Percentiles rank a stretch among this genome's conserved stretches.
These are phyloP conservation scores for Aspergillaceae sp. DNA, from an alignment of 2,329 filamentous ascomycete species.

Conservation along the genomic window DNA sequence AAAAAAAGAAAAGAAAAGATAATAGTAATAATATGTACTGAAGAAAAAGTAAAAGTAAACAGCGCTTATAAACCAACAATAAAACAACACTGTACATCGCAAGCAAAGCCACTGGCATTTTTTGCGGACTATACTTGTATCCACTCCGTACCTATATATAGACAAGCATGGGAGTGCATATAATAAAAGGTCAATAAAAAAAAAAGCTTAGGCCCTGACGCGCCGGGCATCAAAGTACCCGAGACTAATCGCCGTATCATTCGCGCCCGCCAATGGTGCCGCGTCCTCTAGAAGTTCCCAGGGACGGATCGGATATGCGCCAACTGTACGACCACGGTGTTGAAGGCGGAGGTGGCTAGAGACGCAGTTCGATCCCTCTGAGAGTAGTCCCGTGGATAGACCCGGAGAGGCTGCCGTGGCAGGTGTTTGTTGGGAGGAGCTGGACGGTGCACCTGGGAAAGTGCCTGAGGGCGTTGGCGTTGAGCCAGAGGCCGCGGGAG, in stretches of 20 bases:
- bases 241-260: conserved; percentile 38
- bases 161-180: no score
- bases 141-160: no score
- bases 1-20: no score
- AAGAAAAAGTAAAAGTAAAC: no score
- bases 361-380: conserved; percentile 20
- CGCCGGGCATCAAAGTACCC: conserved; percentile 35
- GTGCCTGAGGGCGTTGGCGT: conserved; percentile 19
- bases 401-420: neutral
- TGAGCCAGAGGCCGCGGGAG: conserved; percentile 24
- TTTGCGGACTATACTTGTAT: no score
- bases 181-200: no score
- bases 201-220: conserved; percentile 17
- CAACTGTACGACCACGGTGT: conserved; percentile 26
- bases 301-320: conserved; percentile 28
- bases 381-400: neutral
- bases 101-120: no score
- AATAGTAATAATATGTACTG: no score
- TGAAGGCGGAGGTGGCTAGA: conserved; percentile 30
- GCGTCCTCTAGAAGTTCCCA: conserved; percentile 41
- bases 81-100: no score
- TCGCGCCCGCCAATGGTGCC: conserved; percentile 35
- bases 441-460: conserved; percentile 4
- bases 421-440: neutral
- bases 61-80: no score